A percentile compares a stretch with the other conserved stretches of the same genome.
Evolutionary conservation across 805 yeast genomes (phyloP).

Genomic region (Kuraishia cidri): DNA sequence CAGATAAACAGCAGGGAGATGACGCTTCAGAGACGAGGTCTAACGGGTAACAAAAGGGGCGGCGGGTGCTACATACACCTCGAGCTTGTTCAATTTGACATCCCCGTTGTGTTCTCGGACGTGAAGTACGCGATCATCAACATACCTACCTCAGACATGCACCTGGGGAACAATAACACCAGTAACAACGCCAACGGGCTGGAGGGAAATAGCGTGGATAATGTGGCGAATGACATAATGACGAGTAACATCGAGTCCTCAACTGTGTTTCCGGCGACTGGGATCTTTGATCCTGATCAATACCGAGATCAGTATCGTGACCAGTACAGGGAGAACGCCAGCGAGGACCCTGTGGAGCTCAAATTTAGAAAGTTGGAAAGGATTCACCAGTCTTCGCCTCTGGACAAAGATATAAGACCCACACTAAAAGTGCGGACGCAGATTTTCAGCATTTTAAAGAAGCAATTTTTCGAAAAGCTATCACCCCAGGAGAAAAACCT

Average conservation of each 20-base stretch:
- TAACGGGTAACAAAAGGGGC: constrained; percentile 8
- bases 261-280: background rate
- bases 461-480: constrained; percentile 78
- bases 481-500: constrained; percentile 78
- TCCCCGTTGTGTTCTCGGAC: constrained; percentile 67
- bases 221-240: constrained; percentile 2
- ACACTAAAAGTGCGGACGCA: constrained; percentile 75
- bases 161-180: constrained; percentile 2
- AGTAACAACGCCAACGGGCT: background rate
- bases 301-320: constrained; percentile 11
- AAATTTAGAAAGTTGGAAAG: constrained; percentile 83
- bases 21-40: constrained; percentile 5
- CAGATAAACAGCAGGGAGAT: constrained; percentile 15
- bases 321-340: constrained; percentile 19
- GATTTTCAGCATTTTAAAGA: constrained; percentile 55
- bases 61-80: constrained; percentile 14
- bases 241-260: constrained; percentile 1
- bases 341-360: constrained; percentile 77
- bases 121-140: constrained; percentile 27
- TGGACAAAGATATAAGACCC: constrained; percentile 85
- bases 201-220: no score
- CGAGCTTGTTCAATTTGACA: constrained; percentile 57
- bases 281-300: constrained; percentile 64
- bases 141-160: constrained; percentile 15
- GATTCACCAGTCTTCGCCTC: constrained; percentile 63